Evolutionary conservation across 202 grass and related monocot species (phyloP).

Genomic region (Bolboschoenoplectus hybrid): DNA sequence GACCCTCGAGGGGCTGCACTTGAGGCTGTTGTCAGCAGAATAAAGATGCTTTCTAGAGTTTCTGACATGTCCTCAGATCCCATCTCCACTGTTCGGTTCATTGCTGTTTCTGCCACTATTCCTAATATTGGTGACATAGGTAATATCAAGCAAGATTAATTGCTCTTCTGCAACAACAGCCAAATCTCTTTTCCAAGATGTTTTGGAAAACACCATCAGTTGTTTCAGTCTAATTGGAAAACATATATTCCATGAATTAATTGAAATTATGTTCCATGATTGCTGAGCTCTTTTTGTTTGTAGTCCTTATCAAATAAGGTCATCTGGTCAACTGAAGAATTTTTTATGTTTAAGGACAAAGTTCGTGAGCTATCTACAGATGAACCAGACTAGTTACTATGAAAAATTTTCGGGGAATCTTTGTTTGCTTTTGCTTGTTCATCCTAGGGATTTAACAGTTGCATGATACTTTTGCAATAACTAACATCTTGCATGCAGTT

Average conservation of each 20-base stretch:
- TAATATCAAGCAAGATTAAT: conserved; percentile 36
- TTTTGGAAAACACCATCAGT: conserved; percentile 11
- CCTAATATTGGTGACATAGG: conserved; percentile 90
- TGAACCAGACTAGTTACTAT: background rate
- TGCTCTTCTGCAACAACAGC: background rate
- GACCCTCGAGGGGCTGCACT: conserved; percentile 87
- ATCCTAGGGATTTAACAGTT: background rate
- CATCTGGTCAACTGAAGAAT: background rate
- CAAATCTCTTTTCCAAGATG: background rate
- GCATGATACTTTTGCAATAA: conserved; percentile 1
- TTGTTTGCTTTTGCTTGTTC: background rate
- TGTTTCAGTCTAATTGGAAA: conserved; percentile 14
- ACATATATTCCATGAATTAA: background rate
- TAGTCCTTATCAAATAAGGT: background rate
- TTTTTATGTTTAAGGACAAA: background rate
- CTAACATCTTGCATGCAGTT: background rate
- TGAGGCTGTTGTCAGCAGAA: conserved; percentile 88
- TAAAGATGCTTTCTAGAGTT: conserved; percentile 89
- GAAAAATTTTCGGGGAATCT: background rate
- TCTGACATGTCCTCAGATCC: conserved; percentile 60
- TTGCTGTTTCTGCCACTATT: conserved; percentile 94
- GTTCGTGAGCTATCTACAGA: background rate
- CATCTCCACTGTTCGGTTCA: conserved; percentile 72
- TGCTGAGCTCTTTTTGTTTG: background rate
- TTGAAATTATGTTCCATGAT: background rate